A percentile compares a stretch with the other conserved stretches of the same genome.
Evolutionary conservation across 352 stramenopile species (phyloP).

Genomic region (Globisporangium spinosum): DNA sequence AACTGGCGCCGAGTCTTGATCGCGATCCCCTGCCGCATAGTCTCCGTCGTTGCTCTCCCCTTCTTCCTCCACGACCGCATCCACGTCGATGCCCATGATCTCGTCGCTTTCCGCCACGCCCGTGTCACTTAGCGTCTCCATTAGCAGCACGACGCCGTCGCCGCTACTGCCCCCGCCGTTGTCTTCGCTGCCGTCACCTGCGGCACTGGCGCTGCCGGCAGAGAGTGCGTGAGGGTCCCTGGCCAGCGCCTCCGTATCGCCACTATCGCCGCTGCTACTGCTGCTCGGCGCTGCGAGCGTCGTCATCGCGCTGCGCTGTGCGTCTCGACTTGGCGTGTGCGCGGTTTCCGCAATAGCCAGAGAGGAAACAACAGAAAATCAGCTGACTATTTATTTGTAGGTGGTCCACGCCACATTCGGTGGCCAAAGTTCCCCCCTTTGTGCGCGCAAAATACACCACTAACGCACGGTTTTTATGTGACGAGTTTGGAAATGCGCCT

Average conservation of each 20-base stretch:
- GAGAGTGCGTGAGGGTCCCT: not conserved
- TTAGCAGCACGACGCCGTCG: not conserved
- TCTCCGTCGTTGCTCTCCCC: constrained; percentile 11
- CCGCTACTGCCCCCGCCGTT: not conserved
- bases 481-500: not conserved
- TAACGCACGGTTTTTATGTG: not conserved
- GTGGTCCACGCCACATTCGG: not conserved
- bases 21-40: not conserved
- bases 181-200: not conserved
- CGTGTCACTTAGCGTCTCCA: not conserved
- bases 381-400: constrained; percentile 6
- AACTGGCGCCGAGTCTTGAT: not conserved
- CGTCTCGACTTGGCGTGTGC: not conserved
- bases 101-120: not conserved
- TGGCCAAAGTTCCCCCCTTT: not conserved
- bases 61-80: constrained; percentile 10
- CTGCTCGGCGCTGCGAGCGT: constrained; percentile 10
- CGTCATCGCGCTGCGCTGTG: constrained; percentile 12
- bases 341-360: not conserved
- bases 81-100: constrained; percentile 1
- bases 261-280: not conserved
- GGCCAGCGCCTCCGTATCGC: not conserved
- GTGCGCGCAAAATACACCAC: not conserved
- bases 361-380: constrained; percentile 3
- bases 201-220: not conserved